Evolutionary conservation across 163 green algal species (phyloP).

Genomic region (Chlorella variabilis): DNA sequence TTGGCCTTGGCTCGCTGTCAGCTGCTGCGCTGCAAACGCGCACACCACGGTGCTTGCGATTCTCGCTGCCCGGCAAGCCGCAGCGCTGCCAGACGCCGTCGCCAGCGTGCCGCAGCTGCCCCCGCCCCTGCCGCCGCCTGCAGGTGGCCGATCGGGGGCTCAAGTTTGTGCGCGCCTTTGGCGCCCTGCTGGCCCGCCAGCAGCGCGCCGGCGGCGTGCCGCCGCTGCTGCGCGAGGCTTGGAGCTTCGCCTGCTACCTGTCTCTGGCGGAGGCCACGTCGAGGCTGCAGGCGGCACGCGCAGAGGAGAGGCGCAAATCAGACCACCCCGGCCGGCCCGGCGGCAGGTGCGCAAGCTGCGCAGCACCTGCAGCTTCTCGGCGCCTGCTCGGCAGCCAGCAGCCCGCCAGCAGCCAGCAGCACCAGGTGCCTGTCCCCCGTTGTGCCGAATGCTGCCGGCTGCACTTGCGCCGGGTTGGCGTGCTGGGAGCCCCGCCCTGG

Average conservation of each 20-base stretch:
- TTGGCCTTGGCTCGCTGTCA: too few relatives aligned
- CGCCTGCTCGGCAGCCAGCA: background rate
- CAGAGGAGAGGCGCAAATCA: slow-evolving; percentile 11
- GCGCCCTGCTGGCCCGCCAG: slow-evolving; percentile 51
- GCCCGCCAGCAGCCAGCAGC: too few relatives aligned
- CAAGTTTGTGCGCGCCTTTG: slow-evolving; percentile 64
- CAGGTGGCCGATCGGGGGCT: slow-evolving; percentile 74
- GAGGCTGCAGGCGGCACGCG: slow-evolving; percentile 6
- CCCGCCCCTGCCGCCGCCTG: background rate
- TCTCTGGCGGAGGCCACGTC: slow-evolving; percentile 48
- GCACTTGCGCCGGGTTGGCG: too few relatives aligned
- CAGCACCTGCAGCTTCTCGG: background rate
- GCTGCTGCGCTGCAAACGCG: too few relatives aligned
- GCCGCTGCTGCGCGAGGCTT: slow-evolving; percentile 69
- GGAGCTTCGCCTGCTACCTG: slow-evolving; percentile 69
- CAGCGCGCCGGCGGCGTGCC: slow-evolving; percentile 43
- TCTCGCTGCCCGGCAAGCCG: too few relatives aligned
- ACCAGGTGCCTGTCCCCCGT: too few relatives aligned
- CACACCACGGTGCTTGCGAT: too few relatives aligned
- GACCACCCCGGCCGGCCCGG: background rate
- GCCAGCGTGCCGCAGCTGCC: too few relatives aligned
- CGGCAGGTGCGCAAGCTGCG: background rate
- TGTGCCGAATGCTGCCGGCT: too few relatives aligned
- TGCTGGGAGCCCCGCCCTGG: too few relatives aligned
- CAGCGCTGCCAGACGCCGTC: too few relatives aligned